Evolutionary conservation across 1,139 yeast species (phyloP).

Genomic region (Kazachstania sp.): DNA sequence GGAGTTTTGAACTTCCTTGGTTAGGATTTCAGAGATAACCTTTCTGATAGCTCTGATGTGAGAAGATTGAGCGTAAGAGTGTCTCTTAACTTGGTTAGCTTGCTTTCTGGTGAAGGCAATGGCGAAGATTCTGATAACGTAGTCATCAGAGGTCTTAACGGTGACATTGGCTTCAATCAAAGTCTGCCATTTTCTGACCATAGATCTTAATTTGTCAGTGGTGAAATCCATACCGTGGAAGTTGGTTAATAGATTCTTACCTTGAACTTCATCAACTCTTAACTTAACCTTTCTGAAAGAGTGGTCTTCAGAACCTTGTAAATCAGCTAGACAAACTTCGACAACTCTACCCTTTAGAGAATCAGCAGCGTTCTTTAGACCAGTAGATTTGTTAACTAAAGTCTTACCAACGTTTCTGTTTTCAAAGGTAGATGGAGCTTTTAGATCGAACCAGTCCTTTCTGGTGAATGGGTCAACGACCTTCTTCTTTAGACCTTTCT

Average conservation of each 20-base stretch:
- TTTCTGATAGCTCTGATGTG: slow-evolving; percentile 67
- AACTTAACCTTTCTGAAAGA: slow-evolving; percentile 82
- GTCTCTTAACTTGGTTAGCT: slow-evolving; percentile 83
- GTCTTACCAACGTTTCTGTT: slow-evolving; percentile 94
- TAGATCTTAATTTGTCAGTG: slow-evolving; percentile 80
- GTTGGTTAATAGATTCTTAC: slow-evolving; percentile 87
- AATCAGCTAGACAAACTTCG: slow-evolving; percentile 80
- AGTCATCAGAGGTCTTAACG: slow-evolving; percentile 86
- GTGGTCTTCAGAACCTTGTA: slow-evolving; percentile 90
- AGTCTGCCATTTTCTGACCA: slow-evolving; percentile 92
- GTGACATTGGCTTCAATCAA: slow-evolving; percentile 86
- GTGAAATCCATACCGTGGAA: slow-evolving; percentile 93
- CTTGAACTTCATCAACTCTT: slow-evolving; percentile 90
- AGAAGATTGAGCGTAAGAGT: slow-evolving; percentile 84
- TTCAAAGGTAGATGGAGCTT: slow-evolving; percentile 92
- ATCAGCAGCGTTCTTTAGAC: slow-evolving; percentile 88
- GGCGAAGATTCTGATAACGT: slow-evolving; percentile 80
- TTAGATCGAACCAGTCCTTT: slow-evolving; percentile 91
- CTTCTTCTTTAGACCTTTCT: slow-evolving; percentile 94
- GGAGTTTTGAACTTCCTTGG: slow-evolving; percentile 76
- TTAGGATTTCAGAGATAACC: slow-evolving; percentile 80
- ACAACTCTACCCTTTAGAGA: slow-evolving; percentile 87
- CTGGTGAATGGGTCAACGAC: slow-evolving; percentile 93
- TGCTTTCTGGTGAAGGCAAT: slow-evolving; percentile 91
- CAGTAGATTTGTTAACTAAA: slow-evolving; percentile 85